Percentiles rank a stretch among this genome's conserved stretches.
Conservation (phyloP, 805 yeast species). For the Metschnikowia vanudenii region DNA sequence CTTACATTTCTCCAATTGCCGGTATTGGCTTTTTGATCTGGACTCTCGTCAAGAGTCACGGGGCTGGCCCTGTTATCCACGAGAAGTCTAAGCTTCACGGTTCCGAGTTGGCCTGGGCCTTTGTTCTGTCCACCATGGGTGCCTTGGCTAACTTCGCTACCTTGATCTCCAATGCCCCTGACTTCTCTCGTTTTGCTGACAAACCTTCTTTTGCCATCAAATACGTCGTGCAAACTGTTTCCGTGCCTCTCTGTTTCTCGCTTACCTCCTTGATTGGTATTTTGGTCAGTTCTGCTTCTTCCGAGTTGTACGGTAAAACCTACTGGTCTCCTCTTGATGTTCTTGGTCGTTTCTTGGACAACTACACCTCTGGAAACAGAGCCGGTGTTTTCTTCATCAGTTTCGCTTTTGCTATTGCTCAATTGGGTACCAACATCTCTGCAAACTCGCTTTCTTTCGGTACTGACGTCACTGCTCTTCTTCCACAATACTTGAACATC, state of each 20-base stretch:
- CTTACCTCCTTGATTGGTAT: slow-evolving; percentile 83
- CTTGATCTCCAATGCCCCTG: slow-evolving; percentile 85
- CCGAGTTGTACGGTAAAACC: slow-evolving; percentile 61
- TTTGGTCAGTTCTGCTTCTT: slow-evolving; percentile 76
- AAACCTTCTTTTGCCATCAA: slow-evolving; percentile 39
- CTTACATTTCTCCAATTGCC: slow-evolving; percentile 75
- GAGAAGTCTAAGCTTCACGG: slow-evolving; percentile 55
- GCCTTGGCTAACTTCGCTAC: slow-evolving; percentile 85
- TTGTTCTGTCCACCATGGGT: slow-evolving; percentile 74
- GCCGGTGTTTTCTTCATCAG: slow-evolving; percentile 80
- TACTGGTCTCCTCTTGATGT: slow-evolving; percentile 87
- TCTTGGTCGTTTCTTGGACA: slow-evolving; percentile 55
- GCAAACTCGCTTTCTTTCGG: slow-evolving; percentile 72
- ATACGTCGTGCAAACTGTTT: slow-evolving; percentile 46
- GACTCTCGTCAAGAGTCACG: slow-evolving; percentile 78
- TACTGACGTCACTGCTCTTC: slow-evolving; percentile 65
- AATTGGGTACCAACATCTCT: slow-evolving; percentile 74
- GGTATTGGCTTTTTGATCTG: slow-evolving; percentile 81
- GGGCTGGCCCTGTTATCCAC: slow-evolving; percentile 70
- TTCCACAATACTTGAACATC: slow-evolving; percentile 65
- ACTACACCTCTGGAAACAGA: slow-evolving; percentile 56
- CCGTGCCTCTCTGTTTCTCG: slow-evolving; percentile 77
- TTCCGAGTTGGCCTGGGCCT: slow-evolving; percentile 76
- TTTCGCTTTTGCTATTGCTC: slow-evolving; percentile 69
- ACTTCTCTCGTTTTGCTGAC: slow-evolving; percentile 79